Base-by-base conservation (phyloP, 139 green algal species). In the Haematococcus lacustris region DNA sequence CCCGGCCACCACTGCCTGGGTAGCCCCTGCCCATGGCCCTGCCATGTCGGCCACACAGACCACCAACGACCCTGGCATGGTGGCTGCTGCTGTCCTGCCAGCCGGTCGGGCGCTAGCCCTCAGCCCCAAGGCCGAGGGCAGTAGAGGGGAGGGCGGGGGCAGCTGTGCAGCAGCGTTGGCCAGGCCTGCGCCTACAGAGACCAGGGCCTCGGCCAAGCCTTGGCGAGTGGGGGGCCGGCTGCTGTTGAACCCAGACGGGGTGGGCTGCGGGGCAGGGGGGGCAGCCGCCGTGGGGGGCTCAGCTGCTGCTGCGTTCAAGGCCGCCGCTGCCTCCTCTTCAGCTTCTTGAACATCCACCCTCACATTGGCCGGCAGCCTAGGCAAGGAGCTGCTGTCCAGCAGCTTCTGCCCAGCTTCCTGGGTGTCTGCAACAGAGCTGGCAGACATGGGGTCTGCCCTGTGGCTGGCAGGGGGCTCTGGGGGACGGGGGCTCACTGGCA, bases 151-250 rank as follows among this genome's bases (percentile, higher is more conserved):
- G 35, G 34, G 63, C 6, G 63, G 32, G 2, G 7, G 34, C 21
- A 69, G 38, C 13, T 69, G 63, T 2, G 35, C 34, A 7, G 37
- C 63, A 32, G 63, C 63, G 51, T 40, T 69, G 63, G 30, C 67
- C 43, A 72, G 67, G 9, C n/a, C 67, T 34, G 67, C 67, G 1
- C 67, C 67, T 47, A 64, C 67, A 3, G 28, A 21, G 7, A 32
- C 67, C 3, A 72, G 47, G 23, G 67, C 67, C 41, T 72, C 67
- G 30, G 67, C 67, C n/a, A 72, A 32, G 32, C 67, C 67, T 51
- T 72, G 67, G 7, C 67, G 67, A 28, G 67, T 72, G 43, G 67
- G 47, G 1, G 67, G 67, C 43, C 67, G 67, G 13, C 63, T 69
- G 63, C 35, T 25, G 13, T 7, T 33, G 25, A 7, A 2, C 38